Conservation (phyloP, 2,329 filamentous ascomycete genomes). For the Pseudocercospora pini-densiflorae region DNA sequence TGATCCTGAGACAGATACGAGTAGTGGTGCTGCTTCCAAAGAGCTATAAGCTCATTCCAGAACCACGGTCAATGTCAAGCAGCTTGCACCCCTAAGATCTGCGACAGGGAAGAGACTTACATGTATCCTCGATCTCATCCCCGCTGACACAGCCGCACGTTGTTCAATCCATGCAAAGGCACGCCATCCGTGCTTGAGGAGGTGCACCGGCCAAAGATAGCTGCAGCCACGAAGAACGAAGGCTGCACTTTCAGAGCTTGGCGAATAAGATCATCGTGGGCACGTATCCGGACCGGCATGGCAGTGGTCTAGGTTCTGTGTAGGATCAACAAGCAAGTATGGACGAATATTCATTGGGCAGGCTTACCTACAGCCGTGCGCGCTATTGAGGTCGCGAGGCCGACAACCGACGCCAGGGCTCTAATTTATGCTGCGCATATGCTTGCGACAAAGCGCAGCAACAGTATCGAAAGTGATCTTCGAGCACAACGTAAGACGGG, state of each 20-base stretch:
- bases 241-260: not conserved
- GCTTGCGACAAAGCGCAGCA: not conserved
- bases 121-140: not conserved
- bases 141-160: constrained; percentile 7
- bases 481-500: not conserved
- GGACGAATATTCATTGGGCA: not conserved
- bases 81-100: not conserved
- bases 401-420: not conserved
- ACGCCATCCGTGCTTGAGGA: constrained; percentile 10
- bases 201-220: constrained; percentile 3
- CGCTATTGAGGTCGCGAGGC: not conserved
- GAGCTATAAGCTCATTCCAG: not conserved
- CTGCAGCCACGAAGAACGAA: not conserved
- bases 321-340: constrained; percentile 10
- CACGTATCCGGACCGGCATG: not conserved
- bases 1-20: not conserved
- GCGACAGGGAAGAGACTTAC: not conserved
- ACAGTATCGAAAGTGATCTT: not conserved
- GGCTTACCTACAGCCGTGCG: not conserved
- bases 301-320: constrained; percentile 3
- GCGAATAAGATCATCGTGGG: constrained; percentile 10
- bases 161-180: not conserved
- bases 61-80: not conserved
- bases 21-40: not conserved
- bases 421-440: not conserved